phyloP scores from a whole-genome alignment of 1,139 yeast species.

The Saccharomyces pastorianus region DNA sequence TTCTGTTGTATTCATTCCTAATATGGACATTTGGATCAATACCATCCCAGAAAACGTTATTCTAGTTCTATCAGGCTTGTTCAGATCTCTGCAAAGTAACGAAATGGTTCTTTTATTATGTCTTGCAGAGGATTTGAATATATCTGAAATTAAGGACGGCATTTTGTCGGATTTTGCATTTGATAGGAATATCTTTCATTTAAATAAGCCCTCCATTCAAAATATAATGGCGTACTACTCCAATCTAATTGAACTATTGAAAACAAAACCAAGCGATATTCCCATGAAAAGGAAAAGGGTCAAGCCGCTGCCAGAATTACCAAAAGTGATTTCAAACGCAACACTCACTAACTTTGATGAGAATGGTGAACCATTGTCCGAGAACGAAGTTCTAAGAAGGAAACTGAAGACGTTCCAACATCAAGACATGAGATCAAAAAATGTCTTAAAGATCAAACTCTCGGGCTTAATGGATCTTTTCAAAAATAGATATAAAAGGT shows the following conservation, averaged over 20 bases:
- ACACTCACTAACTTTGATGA: constrained; percentile 15
- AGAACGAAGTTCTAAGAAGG: constrained; percentile 22
- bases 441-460: constrained; percentile 72
- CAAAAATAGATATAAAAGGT: constrained; percentile 77
- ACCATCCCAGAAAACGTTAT: constrained; percentile 63
- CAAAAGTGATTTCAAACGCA: constrained; percentile 33
- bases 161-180: constrained; percentile 25
- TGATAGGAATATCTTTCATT: constrained; percentile 38
- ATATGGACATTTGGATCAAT: constrained; percentile 67
- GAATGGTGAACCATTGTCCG: constrained; percentile 19
- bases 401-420: constrained; percentile 49
- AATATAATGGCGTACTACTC: constrained; percentile 49
- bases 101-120: constrained; percentile 77
- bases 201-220: constrained; percentile 39
- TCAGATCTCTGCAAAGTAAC: constrained; percentile 59
- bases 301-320: constrained; percentile 36
- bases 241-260: constrained; percentile 45
- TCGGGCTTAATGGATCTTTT: constrained; percentile 86
- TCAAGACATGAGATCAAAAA: constrained; percentile 73
- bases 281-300: constrained; percentile 36
- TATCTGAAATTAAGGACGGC: constrained; percentile 9
- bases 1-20: constrained; percentile 76
- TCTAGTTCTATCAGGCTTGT: constrained; percentile 61
- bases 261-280: constrained; percentile 55
- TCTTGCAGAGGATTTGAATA: constrained; percentile 45